phyloP scores from a whole-genome alignment of 805 yeast genomes.

The Kuraishia floccosa region DNA sequence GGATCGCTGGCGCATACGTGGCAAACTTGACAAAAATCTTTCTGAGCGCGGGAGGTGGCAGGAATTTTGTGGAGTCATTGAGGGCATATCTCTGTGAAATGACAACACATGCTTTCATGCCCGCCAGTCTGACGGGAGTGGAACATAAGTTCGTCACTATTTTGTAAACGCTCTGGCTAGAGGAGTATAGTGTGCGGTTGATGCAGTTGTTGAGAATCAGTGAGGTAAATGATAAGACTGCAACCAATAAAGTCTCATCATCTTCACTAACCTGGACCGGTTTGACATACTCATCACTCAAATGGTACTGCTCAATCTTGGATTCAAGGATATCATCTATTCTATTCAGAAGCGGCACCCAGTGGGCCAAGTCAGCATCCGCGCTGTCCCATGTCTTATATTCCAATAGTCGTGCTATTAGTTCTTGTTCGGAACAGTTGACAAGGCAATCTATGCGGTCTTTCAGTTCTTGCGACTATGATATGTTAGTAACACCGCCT shows the following conservation, averaged over 20 bases:
- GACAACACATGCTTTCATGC: slow-evolving; percentile 32
- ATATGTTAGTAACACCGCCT: neutral
- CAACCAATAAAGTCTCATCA: slow-evolving; percentile 36
- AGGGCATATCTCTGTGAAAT: slow-evolving; percentile 51
- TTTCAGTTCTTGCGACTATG: neutral
- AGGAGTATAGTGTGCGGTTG: slow-evolving; percentile 57
- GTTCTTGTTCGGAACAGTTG: neutral
- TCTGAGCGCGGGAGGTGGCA: slow-evolving; percentile 31
- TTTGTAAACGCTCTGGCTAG: slow-evolving; percentile 46
- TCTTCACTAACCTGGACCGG: slow-evolving; percentile 29
- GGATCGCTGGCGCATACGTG: slow-evolving; percentile 27
- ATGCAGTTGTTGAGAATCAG: slow-evolving; percentile 58
- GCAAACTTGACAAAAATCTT: slow-evolving; percentile 37
- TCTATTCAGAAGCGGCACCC: slow-evolving; percentile 68
- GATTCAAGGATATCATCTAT: slow-evolving; percentile 58
- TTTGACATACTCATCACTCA: slow-evolving; percentile 32
- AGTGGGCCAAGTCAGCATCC: slow-evolving; percentile 42
- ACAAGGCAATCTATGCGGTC: neutral
- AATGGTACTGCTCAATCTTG: slow-evolving; percentile 39
- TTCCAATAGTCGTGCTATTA: neutral
- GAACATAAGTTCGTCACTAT: slow-evolving; percentile 52
- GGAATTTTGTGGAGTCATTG: slow-evolving; percentile 26
- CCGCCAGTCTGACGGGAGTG: slow-evolving; percentile 26
- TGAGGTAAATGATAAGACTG: slow-evolving; percentile 51
- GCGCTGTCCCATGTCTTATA: neutral